A percentile compares a stretch with the other conserved stretches of the same genome.
These are phyloP conservation scores for Blastobotrys mokoenaii DNA, from an alignment of 805 yeast genomes.

Conservation along the genomic window DNA sequence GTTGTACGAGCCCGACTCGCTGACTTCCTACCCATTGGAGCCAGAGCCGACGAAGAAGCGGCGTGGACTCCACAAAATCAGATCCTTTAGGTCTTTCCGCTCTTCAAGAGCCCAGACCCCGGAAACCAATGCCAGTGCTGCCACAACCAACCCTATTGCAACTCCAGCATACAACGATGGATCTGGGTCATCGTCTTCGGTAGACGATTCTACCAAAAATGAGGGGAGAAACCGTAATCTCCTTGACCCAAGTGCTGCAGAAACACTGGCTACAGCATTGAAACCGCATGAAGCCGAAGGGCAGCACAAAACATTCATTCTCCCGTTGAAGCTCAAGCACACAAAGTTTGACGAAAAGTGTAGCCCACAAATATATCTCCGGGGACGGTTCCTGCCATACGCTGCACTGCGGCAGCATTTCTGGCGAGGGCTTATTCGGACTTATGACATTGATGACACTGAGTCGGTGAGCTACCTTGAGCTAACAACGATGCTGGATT, in stretches of 20 bases:
- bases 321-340: conserved; percentile 31
- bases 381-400: conserved; percentile 63
- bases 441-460: conserved; percentile 39
- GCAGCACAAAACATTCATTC: conserved; percentile 19
- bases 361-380: conserved; percentile 47
- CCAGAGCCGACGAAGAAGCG: background rate
- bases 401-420: conserved; percentile 53
- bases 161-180: background rate
- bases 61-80: background rate
- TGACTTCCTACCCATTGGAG: conserved; percentile 9
- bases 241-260: background rate
- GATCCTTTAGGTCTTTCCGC: background rate
- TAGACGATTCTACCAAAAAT: background rate
- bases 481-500: conserved; percentile 53
- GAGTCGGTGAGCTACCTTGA: conserved; percentile 48
- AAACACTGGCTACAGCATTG: background rate
- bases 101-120: background rate
- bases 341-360: conserved; percentile 30
- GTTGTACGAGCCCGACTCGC: conserved; percentile 22
- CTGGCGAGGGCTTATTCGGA: conserved; percentile 56
- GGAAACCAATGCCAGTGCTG: background rate
- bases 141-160: background rate
- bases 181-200: background rate
- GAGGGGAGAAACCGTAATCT: background rate
- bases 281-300: background rate